Percentiles rank a stretch among this genome's conserved stretches.
phyloP scores from a whole-genome alignment of 192 early-diverging fungal genomes.

The Mortierella hygrophila region DNA sequence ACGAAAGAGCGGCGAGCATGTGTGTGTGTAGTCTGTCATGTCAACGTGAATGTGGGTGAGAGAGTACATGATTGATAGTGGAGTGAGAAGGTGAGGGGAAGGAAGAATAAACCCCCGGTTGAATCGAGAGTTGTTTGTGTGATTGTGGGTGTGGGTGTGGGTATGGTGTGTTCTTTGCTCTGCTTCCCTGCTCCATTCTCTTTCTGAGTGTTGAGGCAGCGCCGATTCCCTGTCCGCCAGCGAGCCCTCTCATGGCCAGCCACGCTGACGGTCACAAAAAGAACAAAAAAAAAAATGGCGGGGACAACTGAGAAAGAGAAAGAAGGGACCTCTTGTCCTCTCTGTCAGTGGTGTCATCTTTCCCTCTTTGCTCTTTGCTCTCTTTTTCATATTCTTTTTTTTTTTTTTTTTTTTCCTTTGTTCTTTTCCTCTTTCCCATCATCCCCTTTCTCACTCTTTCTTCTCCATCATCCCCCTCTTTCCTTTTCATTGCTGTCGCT shows the following conservation, averaged over 20 bases:
- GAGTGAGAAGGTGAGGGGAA: neutral
- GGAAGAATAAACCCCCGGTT: neutral
- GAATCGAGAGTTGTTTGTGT: neutral
- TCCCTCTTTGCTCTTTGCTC: neutral
- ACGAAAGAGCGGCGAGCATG: no score
- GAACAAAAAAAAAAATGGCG: neutral
- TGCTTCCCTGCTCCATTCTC: no score
- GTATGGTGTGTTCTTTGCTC: no score
- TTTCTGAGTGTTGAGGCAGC: no score
- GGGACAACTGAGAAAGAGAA: neutral
- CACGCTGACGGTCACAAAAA: no score
- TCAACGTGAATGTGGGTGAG: neutral
- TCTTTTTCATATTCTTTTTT: neutral
- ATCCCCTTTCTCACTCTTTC: neutral
- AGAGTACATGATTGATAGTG: neutral
- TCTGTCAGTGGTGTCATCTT: neutral
- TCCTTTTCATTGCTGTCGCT: constrained; percentile 20
- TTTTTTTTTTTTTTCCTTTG: neutral
- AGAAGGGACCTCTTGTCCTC: neutral
- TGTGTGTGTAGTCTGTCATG: neutral
- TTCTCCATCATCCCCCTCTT: constrained; percentile 6
- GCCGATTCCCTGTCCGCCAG: no score
- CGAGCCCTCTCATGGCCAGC: no score
- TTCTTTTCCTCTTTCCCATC: neutral
- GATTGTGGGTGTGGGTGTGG: no score